Base-by-base conservation (phyloP, 306 rosid genomes). In the Trichosanthes truncata region DNA sequence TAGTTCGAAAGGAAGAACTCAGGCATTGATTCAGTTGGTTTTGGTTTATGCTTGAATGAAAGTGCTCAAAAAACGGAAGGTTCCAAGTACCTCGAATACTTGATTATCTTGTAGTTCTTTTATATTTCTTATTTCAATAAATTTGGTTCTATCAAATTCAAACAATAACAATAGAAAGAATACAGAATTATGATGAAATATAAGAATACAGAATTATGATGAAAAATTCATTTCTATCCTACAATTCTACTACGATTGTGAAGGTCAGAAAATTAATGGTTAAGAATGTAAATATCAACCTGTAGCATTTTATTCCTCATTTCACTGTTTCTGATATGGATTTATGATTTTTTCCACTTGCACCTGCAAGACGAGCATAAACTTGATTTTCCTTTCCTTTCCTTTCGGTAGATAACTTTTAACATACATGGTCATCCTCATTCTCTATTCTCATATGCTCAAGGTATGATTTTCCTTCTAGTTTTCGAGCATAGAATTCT, bases 391-490 rank as follows among this genome's bases (percentile, higher is more conserved):
- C 48, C 29, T 65, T 38, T 33, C 9, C 23, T 35, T 65, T 65
- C 45, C 13, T 35, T 7, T 17, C 46, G 6, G 45, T 65, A 5
- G 12, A 20, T 2, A 14, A 63, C 7, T 15, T 65, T 65, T 41
- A 68, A 68, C 75, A 41, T n/a, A 6, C 18, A 10, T 20, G 31
- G 35, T 74, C 61, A 1, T 29, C 78, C 43, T 6, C 21, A 61
- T 10, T 53, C 38, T 61, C 23, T 45, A 65, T 84, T 53, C 86
- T 82, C 83, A 84, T 17, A 17, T 13, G 56, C 21, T 83, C 85
- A 7, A 87, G 25, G 73, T 53, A 79, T 56, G 85, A 81, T 26
- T 87, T 87, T 23, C 84, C 83, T 46, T 83, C 74, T 52, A 87
- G 87, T 76, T 79, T 69, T 15, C 83, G 84, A 73, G 78, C 78